Evolutionary conservation across 2,329 filamentous ascomycete species (phyloP), one percentile per base, ranked within the genome.

Genomic region (Phaeoacremonium minimum): DNA sequence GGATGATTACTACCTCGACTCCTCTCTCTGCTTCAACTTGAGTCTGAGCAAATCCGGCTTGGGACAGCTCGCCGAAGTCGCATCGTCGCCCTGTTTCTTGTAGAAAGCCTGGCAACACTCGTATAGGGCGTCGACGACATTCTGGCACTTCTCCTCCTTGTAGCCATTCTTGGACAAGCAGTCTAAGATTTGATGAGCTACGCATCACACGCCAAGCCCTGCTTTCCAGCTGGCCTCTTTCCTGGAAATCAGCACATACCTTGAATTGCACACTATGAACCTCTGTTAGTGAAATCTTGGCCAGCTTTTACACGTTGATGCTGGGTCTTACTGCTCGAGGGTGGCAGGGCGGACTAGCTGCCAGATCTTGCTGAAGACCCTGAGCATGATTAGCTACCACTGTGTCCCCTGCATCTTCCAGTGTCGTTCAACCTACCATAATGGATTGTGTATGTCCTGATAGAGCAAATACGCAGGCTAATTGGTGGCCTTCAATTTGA

Each of bases 81-180:
- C 89, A 16, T 80, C 65, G 38, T 94, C 83, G 13, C 93, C 90
- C 41, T 86, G 77, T 39, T 77, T 73, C 50, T 83, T 67, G 63
- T 98, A 97, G 58, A 97, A 95, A 11, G 78, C 75, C 52, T 90
- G 82, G 62, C 93, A 98, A 64, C 93, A 98, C 49, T 93, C 84
- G 61, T 97, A 98, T 16, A 98, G 68, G 4, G 88, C 87, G 57
- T 91, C 83, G 38, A 98, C 76, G 53, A 88, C 70, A 14, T 66
- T 60, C 54, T 84, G 77, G 61, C 93, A 98, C 55, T 82, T 49
- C 44, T 45, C 26, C 33, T 19, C 14, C 22, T 26, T 26, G 22
- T 26, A 26, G 22, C 22, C 22, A n/a, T 26, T 26, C 19, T 16
- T 22, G 20, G 22, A 26, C 9, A 26, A n/a, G 22, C 22, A 26